Base-by-base conservation (phyloP, 2,329 filamentous ascomycete genomes). In the Calonectria montana region DNA sequence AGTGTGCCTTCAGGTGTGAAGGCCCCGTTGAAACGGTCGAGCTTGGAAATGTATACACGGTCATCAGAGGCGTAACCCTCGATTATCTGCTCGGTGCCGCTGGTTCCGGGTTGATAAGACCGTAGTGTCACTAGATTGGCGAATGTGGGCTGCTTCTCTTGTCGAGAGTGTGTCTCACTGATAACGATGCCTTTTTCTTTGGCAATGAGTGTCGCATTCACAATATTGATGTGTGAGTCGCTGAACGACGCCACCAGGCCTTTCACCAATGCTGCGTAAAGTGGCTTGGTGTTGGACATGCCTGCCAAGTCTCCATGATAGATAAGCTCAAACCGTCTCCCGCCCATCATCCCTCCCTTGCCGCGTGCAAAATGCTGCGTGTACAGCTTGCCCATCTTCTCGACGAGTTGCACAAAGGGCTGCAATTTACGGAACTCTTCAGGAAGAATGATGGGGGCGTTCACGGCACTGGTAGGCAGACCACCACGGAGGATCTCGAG, bases 361-460 rank as follows among this genome's bases (percentile, higher is more conserved):
- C 77, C 78, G 10, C 84, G 80, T 18, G 85, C 86, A 77, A 88
- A 96, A 81, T 96, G 93, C 77, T 96, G 94, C 0, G 93, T 95
- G 80, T 96, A 96, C 0, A 96, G 84, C 3, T 88, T 89, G 2
- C 94, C 94, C 89, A 97, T 94, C 77, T 93, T 93, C 82, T 97
- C 94, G 12, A 96, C 88, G 0, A 97, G 88, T 10, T 87, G 87
- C 7, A 96, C 93, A 76, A 94, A 95, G 0, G 94, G 94, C 77
- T 94, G 92, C 5, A 96, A 86, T 72, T 93, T 94, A 73, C 91
- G 88, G 80, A 94, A 95, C 82, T 96, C 94, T 74, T 95, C 94
- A 0, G 94, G 93, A 18, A 96, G 86, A 73, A 96, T 96, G 66
- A 96, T 88, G 5, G 94, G 94, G 0, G 94, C 94, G 75, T 97